These are phyloP conservation scores for Epichloe gansuensis DNA, from an alignment of 2,329 filamentous ascomycete species.

Conservation along the genomic window DNA sequence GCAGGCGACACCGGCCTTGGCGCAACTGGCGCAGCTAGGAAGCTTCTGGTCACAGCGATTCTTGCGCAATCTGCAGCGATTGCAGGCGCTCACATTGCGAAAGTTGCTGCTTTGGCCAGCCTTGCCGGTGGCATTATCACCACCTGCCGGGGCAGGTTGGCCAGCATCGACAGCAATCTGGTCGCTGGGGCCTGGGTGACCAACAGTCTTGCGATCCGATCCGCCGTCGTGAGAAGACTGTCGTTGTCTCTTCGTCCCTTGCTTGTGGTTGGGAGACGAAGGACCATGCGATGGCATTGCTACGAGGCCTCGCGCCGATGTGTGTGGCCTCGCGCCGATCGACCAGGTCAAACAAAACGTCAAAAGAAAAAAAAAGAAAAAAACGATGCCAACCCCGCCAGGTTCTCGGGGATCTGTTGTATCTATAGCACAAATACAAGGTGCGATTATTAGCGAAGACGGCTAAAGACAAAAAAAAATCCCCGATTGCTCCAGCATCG, in stretches of 20 bases:
- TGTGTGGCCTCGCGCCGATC: neutral
- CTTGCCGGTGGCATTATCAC: constrained; percentile 22
- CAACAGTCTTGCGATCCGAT: constrained; percentile 22
- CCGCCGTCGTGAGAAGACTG: constrained; percentile 38
- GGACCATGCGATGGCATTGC: constrained; percentile 34
- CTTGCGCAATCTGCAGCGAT: constrained; percentile 82
- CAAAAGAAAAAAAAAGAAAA: neutral
- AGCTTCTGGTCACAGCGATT: constrained; percentile 91
- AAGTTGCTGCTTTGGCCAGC: constrained; percentile 54
- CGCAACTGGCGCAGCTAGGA: constrained; percentile 81
- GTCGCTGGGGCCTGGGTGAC: constrained; percentile 17
- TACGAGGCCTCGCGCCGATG: constrained; percentile 8
- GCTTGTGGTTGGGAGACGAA: constrained; percentile 37
- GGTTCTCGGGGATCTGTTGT: neutral
- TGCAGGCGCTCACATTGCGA: constrained; percentile 87
- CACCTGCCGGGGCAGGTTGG: neutral
- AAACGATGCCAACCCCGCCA: neutral
- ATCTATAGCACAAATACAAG: neutral
- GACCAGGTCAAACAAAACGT: neutral
- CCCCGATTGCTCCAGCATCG: no score
- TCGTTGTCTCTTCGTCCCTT: constrained; percentile 43
- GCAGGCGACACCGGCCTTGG: constrained; percentile 83
- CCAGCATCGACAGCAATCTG: constrained; percentile 13
- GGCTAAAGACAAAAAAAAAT: neutral
- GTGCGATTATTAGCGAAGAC: neutral